Base-by-base conservation (phyloP, 768 basidiomycete genomes). In the Pleurotus sapidus region DNA sequence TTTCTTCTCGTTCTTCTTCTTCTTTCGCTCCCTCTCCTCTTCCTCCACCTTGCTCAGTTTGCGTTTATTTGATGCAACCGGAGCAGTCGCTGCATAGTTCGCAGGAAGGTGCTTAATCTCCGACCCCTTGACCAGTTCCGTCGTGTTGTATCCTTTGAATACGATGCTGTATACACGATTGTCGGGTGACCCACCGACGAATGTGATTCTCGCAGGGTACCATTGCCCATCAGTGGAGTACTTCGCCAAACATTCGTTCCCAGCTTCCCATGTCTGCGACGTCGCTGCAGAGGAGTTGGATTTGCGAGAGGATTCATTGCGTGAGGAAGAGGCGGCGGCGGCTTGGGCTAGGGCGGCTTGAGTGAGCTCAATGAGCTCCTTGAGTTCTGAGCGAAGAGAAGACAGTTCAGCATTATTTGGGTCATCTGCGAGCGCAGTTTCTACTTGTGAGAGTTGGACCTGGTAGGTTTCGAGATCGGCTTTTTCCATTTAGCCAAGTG, bases 1-100 rank as follows among this genome's bases (percentile, higher is more conserved):
- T 72, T 95, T 95, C 78, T 94, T 94, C 78, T 95, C 93, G 66
- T 93, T 95, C 77, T 93, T 93, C 78, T 94, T 94, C 81, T 92
- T 91, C 83, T 93, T 95, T 70, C 72, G 76, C 63, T 94, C 93
- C 70, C 84, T 80, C 74, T 95, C 93, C 64, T 91, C 91, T 69
- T 94, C 93, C 70, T 94, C 92, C 64, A 72, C 86, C 66, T 87
- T 87, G 50, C 74, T 84, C 65, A 89, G 71, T 77, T 92, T 93
- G 57, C 93, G 86, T 74, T 95, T 95, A 62, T 74, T 81, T 42
- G 81, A 72, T 27, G 79, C 69, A 38, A 74, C 67, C 11, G 75
- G 75, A 9, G 72, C 65, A 43, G 72, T 67, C 45, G 74, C 49
- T 53, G 75, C 74, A 65, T 86, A 71, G 68, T 82, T 87, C 8